These are phyloP conservation scores for Chaetomiaceae sp. DNA, from an alignment of 2,329 filamentous ascomycete genomes.

Conservation along the genomic window DNA sequence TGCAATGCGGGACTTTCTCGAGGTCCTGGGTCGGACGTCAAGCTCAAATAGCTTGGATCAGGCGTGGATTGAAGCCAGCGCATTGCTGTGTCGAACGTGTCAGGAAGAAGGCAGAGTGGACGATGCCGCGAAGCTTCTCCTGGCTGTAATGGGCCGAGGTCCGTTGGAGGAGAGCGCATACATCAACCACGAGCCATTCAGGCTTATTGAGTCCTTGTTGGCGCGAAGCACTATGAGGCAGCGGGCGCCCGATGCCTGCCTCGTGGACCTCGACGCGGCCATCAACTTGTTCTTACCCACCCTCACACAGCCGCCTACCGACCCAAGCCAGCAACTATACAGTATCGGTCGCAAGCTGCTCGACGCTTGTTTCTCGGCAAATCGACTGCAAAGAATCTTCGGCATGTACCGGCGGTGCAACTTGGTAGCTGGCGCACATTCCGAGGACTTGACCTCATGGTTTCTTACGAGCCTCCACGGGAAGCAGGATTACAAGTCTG, in stretches of 20 bases:
- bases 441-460: conserved; percentile 27
- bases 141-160: conserved; percentile 22
- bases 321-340: conserved; percentile 16
- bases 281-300: conserved; percentile 29
- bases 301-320: conserved; percentile 22
- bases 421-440: conserved; percentile 20
- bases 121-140: conserved; percentile 30
- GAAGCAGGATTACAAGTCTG: conserved; percentile 27
- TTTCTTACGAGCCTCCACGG: conserved; percentile 29
- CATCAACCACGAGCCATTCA: conserved; percentile 31
- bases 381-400: conserved; percentile 21
- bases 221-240: conserved; percentile 11
- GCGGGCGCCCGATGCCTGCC: neutral
- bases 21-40: conserved; percentile 4
- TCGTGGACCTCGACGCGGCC: conserved; percentile 21
- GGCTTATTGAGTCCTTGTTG: conserved; percentile 29
- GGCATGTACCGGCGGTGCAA: conserved; percentile 31
- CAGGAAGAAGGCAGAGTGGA: conserved; percentile 28
- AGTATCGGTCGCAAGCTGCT: conserved; percentile 27
- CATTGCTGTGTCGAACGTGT: conserved; percentile 30
- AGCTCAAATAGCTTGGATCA: conserved; percentile 10
- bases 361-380: conserved; percentile 24
- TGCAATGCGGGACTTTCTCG: conserved; percentile 10
- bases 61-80: conserved; percentile 23
- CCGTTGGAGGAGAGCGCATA: conserved; percentile 31